Percentiles rank a stretch among this genome's conserved stretches.
Evolutionary conservation across 192 early-diverging fungal genomes (phyloP).

Genomic region (Gryganskiella cystojenkinii): DNA sequence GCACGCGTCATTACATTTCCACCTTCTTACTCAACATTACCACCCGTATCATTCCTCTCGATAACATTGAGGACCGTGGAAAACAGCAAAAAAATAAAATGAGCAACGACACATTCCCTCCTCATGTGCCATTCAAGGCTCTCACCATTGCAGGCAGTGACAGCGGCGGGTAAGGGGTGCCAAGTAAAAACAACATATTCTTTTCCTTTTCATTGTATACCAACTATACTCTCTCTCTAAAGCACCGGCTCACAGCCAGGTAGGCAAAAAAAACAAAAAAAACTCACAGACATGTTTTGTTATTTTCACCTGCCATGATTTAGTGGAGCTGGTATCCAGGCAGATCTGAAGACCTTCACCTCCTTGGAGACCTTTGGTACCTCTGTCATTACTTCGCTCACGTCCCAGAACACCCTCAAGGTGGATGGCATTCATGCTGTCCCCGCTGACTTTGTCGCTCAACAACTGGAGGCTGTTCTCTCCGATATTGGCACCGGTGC

Average conservation of each 20-base stretch:
- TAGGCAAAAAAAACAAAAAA: too few species aligned
- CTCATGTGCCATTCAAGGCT: conserved; percentile 40
- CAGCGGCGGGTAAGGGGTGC: conserved; percentile 72
- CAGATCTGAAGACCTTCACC: conserved; percentile 91
- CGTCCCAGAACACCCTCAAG: conserved; percentile 88
- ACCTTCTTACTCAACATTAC: too few species aligned
- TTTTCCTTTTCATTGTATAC: background rate
- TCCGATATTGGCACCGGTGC: conserved; percentile 81
- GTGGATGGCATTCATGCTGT: conserved; percentile 76
- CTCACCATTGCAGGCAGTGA: conserved; percentile 78
- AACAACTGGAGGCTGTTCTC: conserved; percentile 78
- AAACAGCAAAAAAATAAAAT: too few species aligned
- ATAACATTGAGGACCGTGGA: too few species aligned
- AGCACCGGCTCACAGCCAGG: too few species aligned
- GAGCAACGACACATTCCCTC: background rate
- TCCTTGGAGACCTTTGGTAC: conserved; percentile 76
- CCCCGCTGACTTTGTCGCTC: conserved; percentile 68
- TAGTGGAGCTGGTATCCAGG: conserved; percentile 84
- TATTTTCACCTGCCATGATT: background rate
- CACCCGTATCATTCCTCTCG: too few species aligned
- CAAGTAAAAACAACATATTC: conserved; percentile 1
- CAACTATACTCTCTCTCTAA: background rate
- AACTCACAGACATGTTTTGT: background rate
- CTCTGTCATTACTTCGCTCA: conserved; percentile 81
- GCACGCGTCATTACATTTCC: too few species aligned